These are phyloP conservation scores for Cyberlindnera bimundalis DNA, from an alignment of 805 yeast species.

Conservation along the genomic window DNA sequence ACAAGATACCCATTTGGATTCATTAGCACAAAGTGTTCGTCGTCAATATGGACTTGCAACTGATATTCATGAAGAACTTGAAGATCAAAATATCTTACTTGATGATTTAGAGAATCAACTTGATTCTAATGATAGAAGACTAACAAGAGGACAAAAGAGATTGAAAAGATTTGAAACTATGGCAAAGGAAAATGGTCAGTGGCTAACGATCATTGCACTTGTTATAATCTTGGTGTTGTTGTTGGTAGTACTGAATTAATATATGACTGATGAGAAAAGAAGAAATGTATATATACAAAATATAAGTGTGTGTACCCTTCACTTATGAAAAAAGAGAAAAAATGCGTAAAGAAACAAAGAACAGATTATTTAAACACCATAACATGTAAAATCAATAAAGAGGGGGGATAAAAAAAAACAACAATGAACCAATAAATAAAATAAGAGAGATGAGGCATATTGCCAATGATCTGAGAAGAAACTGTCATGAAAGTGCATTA, in stretches of 20 bases:
- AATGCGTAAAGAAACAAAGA: background rate
- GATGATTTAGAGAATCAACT: conserved; percentile 48
- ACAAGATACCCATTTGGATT: conserved; percentile 43
- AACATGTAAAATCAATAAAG: too few relatives aligned
- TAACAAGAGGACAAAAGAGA: conserved; percentile 39
- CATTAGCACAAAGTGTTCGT: conserved; percentile 40
- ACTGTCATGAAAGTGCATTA: too few relatives aligned
- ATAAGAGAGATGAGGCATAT: too few relatives aligned
- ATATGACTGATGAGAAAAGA: background rate
- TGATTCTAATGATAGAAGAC: conserved; percentile 38
- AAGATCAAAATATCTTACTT: conserved; percentile 45
- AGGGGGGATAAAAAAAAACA: too few relatives aligned
- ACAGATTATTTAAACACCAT: too few relatives aligned
- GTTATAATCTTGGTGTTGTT: conserved; percentile 42
- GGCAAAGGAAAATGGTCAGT: conserved; percentile 46
- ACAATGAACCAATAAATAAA: too few relatives aligned
- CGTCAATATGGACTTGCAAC: conserved; percentile 44
- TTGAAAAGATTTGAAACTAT: conserved; percentile 37
- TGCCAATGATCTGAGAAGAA: too few relatives aligned
- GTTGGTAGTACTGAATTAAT: conserved; percentile 33
- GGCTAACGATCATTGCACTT: conserved; percentile 44
- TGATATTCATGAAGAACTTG: conserved; percentile 45
- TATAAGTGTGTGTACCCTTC: too few relatives aligned
- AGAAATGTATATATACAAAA: background rate
- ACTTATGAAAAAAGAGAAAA: background rate